phyloP scores from a whole-genome alignment of 2,329 filamentous ascomycete species.

The Lasiodiplodia citricola region DNA sequence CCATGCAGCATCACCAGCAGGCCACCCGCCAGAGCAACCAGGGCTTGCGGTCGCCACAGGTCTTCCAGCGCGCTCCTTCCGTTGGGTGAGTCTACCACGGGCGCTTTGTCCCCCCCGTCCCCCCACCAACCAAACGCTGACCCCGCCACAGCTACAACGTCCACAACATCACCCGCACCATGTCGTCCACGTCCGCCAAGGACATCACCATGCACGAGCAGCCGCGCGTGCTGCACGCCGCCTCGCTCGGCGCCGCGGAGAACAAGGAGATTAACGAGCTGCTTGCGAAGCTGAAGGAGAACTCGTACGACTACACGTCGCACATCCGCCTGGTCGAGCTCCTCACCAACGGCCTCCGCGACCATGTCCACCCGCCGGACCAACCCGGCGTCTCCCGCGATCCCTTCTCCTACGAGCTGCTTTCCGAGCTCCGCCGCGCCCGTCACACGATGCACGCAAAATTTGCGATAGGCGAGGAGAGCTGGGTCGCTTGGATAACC shows the following conservation, averaged over 20 bases:
- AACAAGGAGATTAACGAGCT: constrained; percentile 52
- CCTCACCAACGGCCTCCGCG: constrained; percentile 55
- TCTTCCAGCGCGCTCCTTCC: constrained; percentile 40
- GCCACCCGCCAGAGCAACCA: constrained; percentile 43
- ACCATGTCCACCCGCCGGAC: constrained; percentile 42
- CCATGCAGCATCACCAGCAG: constrained; percentile 54
- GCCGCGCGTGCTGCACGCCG: constrained; percentile 50
- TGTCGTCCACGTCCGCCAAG: constrained; percentile 51
- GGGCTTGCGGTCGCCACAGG: constrained; percentile 32
- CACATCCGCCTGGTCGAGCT: constrained; percentile 55
- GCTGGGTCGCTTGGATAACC: constrained; percentile 78
- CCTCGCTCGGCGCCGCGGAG: constrained; percentile 50
- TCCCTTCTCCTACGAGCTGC: constrained; percentile 50
- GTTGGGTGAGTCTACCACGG: constrained; percentile 39
- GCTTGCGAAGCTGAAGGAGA: constrained; percentile 49
- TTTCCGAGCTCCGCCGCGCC: constrained; percentile 54
- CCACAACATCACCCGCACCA: constrained; percentile 43
- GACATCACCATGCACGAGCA: constrained; percentile 55
- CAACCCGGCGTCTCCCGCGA: constrained; percentile 33
- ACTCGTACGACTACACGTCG: constrained; percentile 56
- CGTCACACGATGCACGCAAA: constrained; percentile 65
- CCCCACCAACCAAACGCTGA: constrained; percentile 1
- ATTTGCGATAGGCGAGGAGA: constrained; percentile 75
- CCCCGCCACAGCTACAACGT: constrained; percentile 30
- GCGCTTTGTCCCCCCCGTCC: constrained; percentile 2